Evolutionary conservation across 805 yeast genomes (phyloP), one percentile per base, ranked within the genome.

Genomic region (Suhomyces pyralidae): DNA sequence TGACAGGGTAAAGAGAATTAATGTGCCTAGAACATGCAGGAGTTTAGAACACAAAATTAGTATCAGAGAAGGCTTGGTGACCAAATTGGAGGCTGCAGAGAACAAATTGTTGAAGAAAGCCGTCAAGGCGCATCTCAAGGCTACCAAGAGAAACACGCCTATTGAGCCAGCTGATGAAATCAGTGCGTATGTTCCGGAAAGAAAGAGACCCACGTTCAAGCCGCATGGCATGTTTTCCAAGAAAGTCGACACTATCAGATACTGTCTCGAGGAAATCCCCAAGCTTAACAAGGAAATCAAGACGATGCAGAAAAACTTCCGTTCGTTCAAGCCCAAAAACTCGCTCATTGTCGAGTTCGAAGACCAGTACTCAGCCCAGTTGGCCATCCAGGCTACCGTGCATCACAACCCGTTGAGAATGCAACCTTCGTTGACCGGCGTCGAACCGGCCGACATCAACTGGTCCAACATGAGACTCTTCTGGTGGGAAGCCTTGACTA

Each of bases 291-390:
- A 68, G 4, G 86, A 86, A 61, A 82, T 88, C 55, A 71, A 67
- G 46, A 74, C 72, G 44, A 60, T 86, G 60, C 93, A 87, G 66
- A 64, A 70, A 30, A 71, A 68, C 32, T 84, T 78, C 62, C 66
- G 73, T 51, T 69, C 71, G 15, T 66, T 71, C 9, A 73, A 73
- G 45, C 87, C 92, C n/a, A 83, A 90, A 75, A 90, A 90, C 66
- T 84, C 93, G 4, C 81, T 87, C 32, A 85, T 87, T 58, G 91
- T 87, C 42, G 93, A 87, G 69, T 88, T 88, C 63, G 90, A 84
- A 46, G 81, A 83, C 56, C 93, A 87, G 67, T 86, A 85, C 66
- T 73, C 76, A 55, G 93, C 93, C 6, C 93, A 88, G 66, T 64
- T 85, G 54, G 94, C 94, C 0, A 78, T 68, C 57, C 93, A 86